These are phyloP conservation scores for Pseudozyma flocculosa DNA, from an alignment of 1,284 basidiomycete genomes.

Conservation along the genomic window DNA sequence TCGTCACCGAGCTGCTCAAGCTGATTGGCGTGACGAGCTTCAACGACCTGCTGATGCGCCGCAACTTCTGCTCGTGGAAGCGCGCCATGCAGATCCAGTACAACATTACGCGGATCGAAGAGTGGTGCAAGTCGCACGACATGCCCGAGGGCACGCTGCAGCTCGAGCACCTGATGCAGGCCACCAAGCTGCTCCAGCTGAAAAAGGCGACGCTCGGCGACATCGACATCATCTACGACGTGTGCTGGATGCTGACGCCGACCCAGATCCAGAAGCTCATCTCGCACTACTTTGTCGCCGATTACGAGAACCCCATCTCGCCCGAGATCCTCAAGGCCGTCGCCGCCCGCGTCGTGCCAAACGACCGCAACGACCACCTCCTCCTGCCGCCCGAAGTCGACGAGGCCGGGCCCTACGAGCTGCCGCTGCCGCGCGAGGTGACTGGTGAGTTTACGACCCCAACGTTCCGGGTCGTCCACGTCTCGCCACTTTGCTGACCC, in stretches of 20 bases:
- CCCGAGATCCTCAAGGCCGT: constrained; percentile 58
- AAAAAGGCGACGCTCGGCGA: constrained; percentile 78
- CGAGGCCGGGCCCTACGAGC: constrained; percentile 57
- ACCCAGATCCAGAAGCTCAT: constrained; percentile 99
- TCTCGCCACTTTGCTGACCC: too few species aligned
- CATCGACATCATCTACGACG: constrained; percentile 96
- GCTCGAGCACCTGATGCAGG: constrained; percentile 98
- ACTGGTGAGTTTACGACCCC: constrained; percentile 45
- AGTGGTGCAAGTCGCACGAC: constrained; percentile 68
- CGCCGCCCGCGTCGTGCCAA: constrained; percentile 55
- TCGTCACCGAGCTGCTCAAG: constrained; percentile 92
- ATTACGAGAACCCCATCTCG: constrained; percentile 71
- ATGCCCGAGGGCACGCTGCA: constrained; percentile 99
- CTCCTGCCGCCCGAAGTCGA: constrained; percentile 57
- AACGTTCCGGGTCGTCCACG: too few species aligned
- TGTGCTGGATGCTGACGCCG: constrained; percentile 99
- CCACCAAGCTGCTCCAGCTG: constrained; percentile 94
- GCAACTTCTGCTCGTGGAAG: constrained; percentile 99
- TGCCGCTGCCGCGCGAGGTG: constrained; percentile 54
- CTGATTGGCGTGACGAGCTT: constrained; percentile 96
- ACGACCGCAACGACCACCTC: constrained; percentile 57
- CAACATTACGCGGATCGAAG: constrained; percentile 74
- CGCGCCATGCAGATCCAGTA: constrained; percentile 65
- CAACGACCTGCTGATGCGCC: constrained; percentile 96
- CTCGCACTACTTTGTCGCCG: constrained; percentile 96